Conservation (phyloP, 1,139 yeast species). For the Candida sp. region DNA sequence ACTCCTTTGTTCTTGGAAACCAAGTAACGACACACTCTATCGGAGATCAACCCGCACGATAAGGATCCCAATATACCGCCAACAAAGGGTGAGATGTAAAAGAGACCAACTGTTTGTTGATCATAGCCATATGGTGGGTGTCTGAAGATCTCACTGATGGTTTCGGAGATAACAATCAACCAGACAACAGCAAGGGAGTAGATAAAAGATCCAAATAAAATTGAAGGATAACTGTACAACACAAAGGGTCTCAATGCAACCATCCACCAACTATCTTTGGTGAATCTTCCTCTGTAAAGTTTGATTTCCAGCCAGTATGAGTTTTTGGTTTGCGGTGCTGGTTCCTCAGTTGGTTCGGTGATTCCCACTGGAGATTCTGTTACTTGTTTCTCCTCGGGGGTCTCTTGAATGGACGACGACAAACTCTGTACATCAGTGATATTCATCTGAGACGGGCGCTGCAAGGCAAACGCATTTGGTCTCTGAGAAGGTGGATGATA, state of each 20-base stretch:
- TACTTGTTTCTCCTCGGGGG: conserved; percentile 7
- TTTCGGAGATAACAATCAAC: conserved; percentile 65
- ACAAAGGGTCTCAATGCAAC: conserved; percentile 60
- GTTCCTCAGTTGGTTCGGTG: conserved; percentile 15
- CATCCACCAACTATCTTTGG: conserved; percentile 60
- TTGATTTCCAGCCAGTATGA: conserved; percentile 25
- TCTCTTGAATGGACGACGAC: conserved; percentile 20
- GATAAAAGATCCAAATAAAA: conserved; percentile 55
- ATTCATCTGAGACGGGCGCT: conserved; percentile 19
- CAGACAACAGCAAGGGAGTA: conserved; percentile 66
- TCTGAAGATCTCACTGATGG: conserved; percentile 54
- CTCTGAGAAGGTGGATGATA: conserved; percentile 31
- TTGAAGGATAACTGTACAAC: conserved; percentile 54
- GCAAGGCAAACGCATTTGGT: conserved; percentile 39
- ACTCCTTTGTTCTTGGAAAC: conserved; percentile 51
- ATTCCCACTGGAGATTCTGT: conserved; percentile 22
- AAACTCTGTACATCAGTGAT: conserved; percentile 24
- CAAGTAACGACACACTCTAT: conserved; percentile 42
- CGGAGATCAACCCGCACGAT: conserved; percentile 55
- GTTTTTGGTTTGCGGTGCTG: conserved; percentile 14
- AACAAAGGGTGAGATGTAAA: conserved; percentile 59
- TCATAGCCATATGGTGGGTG: conserved; percentile 50
- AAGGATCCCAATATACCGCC: conserved; percentile 65
- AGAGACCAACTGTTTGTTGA: conserved; percentile 55
- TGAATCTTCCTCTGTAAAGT: conserved; percentile 48